Percentiles rank a stretch among this genome's conserved stretches.
Evolutionary conservation across 2,329 filamentous ascomycete genomes (phyloP).

Genomic region (Sordariomycetes sp.): DNA sequence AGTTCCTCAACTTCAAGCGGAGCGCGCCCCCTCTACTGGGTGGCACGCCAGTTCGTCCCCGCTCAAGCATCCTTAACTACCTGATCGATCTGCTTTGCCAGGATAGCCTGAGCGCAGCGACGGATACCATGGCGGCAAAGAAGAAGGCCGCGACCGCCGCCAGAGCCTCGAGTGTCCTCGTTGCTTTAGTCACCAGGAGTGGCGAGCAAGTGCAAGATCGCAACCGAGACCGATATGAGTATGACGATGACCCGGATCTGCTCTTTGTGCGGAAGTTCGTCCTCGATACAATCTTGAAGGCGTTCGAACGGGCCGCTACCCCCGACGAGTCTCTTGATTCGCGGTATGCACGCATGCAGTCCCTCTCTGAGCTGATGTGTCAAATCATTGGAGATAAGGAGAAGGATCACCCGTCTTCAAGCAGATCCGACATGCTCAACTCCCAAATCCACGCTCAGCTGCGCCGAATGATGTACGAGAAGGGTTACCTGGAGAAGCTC

Average conservation of each 20-base stretch:
- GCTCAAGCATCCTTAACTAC: slow-evolving; percentile 87
- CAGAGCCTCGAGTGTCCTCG: slow-evolving; percentile 76
- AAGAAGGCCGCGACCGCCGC: slow-evolving; percentile 77
- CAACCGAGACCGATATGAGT: slow-evolving; percentile 41
- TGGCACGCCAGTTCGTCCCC: slow-evolving; percentile 83
- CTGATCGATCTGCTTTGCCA: slow-evolving; percentile 61
- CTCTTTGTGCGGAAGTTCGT: slow-evolving; percentile 91
- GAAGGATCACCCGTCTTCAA: slow-evolving; percentile 35
- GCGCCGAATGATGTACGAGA: slow-evolving; percentile 94
- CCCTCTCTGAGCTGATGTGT: slow-evolving; percentile 81
- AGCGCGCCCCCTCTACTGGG: slow-evolving; percentile 74
- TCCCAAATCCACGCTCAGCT: slow-evolving; percentile 65
- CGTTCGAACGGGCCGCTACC: slow-evolving; percentile 75
- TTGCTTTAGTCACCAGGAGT: slow-evolving; percentile 79
- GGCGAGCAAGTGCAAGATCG: slow-evolving; percentile 57
- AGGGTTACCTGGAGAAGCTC: slow-evolving; percentile 80
- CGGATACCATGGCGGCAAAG: slow-evolving; percentile 64
- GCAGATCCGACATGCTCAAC: slow-evolving; percentile 23
- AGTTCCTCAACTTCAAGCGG: slow-evolving; percentile 98
- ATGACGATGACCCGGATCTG: slow-evolving; percentile 70
- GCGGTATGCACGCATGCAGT: slow-evolving; percentile 80
- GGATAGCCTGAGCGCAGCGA: slow-evolving; percentile 49
- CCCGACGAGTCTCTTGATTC: slow-evolving; percentile 70
- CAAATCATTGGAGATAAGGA: slow-evolving; percentile 78
- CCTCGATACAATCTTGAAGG: slow-evolving; percentile 80